Conservation (phyloP, 2,329 filamentous ascomycete species). For the Raffaelea deltoideospora region DNA sequence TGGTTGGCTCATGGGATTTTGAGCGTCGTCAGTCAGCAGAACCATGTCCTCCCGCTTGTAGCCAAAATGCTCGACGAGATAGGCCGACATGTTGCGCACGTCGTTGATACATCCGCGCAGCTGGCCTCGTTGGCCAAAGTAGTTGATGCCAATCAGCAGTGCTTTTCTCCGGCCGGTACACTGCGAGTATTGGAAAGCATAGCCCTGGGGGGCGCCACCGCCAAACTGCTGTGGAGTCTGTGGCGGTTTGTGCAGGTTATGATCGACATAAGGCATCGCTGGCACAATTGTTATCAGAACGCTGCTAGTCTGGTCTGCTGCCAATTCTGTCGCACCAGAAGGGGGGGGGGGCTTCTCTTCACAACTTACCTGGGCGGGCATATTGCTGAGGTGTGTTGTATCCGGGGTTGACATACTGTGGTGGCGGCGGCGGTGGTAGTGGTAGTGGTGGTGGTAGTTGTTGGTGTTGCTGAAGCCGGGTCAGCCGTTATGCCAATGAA, state of each 20-base stretch:
- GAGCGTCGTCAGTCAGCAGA: conserved; percentile 86
- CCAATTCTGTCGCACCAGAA: conserved; percentile 17
- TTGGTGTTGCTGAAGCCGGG: neutral
- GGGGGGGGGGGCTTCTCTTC: too few species aligned
- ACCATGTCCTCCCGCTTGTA: conserved; percentile 97
- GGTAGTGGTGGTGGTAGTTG: neutral
- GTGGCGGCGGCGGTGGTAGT: neutral
- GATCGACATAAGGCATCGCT: conserved; percentile 25
- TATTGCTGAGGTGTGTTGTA: conserved; percentile 13
- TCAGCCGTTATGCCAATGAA: neutral
- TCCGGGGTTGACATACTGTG: too few species aligned
- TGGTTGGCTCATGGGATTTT: conserved; percentile 93
- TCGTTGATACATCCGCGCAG: conserved; percentile 92
- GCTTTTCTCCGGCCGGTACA: conserved; percentile 84
- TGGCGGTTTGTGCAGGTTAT: conserved; percentile 33
- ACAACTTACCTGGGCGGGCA: conserved; percentile 12
- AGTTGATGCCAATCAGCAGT: conserved; percentile 87
- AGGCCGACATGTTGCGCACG: conserved; percentile 90
- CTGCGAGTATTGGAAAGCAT: conserved; percentile 80
- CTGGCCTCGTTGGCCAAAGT: conserved; percentile 76
- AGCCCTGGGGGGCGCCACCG: conserved; percentile 62
- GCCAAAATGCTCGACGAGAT: conserved; percentile 75
- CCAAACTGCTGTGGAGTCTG: conserved; percentile 60
- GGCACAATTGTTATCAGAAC: conserved; percentile 18
- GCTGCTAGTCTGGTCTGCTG: too few species aligned